Evolutionary conservation across 352 stramenopile genomes (phyloP).

Genomic region (Blastocystis sp.): DNA sequence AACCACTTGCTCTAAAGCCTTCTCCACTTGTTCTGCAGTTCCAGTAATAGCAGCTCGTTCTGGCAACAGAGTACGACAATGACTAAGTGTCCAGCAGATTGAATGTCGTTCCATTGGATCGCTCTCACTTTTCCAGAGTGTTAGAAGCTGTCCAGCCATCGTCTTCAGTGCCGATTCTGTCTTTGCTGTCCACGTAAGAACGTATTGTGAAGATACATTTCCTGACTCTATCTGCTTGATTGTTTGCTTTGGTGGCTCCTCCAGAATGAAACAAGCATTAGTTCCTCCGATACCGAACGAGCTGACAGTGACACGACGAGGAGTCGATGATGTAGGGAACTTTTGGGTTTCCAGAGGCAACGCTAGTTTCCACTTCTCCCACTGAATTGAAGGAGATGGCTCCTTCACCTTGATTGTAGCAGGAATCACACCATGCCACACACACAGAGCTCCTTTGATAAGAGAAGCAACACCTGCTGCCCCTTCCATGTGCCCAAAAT

Average conservation of each 20-base stretch:
- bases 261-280: constrained; percentile 58
- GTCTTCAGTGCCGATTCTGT: background rate
- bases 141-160: background rate
- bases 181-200: constrained; percentile 21
- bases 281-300: constrained; percentile 60
- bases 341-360: constrained; percentile 4
- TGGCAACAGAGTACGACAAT: constrained; percentile 18
- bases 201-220: background rate
- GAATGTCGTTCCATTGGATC: background rate
- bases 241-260: background rate
- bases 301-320: constrained; percentile 30
- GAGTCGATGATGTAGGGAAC: background rate
- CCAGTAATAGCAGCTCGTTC: constrained; percentile 6
- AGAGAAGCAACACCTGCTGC: constrained; percentile 41
- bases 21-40: background rate
- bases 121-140: background rate
- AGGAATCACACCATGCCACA: constrained; percentile 51
- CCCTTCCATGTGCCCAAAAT: constrained; percentile 61
- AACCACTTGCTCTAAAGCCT: background rate
- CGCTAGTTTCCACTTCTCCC: constrained; percentile 39
- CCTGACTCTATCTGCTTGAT: too few species aligned
- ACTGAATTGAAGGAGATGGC: constrained; percentile 41
- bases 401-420: constrained; percentile 49
- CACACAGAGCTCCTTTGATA: constrained; percentile 46
- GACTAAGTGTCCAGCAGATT: constrained; percentile 5